Evolutionary conservation across 441 rosid species (phyloP).

Genomic region (Bruguiera hainesii): DNA sequence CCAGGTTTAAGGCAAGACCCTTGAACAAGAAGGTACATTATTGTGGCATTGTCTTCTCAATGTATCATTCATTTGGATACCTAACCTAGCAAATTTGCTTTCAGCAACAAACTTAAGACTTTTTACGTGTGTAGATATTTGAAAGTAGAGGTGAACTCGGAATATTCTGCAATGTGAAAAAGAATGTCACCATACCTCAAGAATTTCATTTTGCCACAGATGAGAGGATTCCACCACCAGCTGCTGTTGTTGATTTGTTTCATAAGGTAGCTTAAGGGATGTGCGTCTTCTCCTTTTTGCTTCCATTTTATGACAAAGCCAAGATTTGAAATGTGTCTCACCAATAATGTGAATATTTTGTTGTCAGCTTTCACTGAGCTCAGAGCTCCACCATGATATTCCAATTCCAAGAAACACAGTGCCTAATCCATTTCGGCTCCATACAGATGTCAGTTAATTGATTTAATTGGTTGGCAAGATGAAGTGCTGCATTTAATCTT

Average conservation of each 20-base stretch:
- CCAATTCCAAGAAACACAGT: conserved; percentile 68
- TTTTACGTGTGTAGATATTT: conserved; percentile 53
- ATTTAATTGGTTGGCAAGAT: too few relatives aligned
- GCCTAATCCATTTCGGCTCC: conserved; percentile 86
- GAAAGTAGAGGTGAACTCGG: conserved; percentile 96
- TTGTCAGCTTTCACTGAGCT: conserved; percentile 74
- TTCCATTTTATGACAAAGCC: too few relatives aligned
- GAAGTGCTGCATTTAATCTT: too few relatives aligned
- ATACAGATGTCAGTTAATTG: conserved; percentile 59
- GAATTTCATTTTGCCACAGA: conserved; percentile 91
- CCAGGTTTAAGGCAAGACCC: conserved; percentile 94
- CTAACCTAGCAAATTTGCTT: too few relatives aligned
- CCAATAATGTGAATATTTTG: not conserved
- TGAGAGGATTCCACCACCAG: conserved; percentile 74
- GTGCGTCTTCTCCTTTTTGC: too few relatives aligned
- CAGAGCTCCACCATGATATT: conserved; percentile 58
- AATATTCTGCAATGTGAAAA: conserved; percentile 71
- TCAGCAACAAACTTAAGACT: too few relatives aligned
- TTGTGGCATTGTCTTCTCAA: too few relatives aligned
- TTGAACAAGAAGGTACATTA: conserved; percentile 75
- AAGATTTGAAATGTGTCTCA: too few relatives aligned
- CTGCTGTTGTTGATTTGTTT: conserved; percentile 59
- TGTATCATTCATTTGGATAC: too few relatives aligned
- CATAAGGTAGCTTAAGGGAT: conserved; percentile 54
- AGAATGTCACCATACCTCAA: conserved; percentile 71